Base-by-base conservation (phyloP, 495 filamentous ascomycete genomes). In the Tuber borchii region DNA sequence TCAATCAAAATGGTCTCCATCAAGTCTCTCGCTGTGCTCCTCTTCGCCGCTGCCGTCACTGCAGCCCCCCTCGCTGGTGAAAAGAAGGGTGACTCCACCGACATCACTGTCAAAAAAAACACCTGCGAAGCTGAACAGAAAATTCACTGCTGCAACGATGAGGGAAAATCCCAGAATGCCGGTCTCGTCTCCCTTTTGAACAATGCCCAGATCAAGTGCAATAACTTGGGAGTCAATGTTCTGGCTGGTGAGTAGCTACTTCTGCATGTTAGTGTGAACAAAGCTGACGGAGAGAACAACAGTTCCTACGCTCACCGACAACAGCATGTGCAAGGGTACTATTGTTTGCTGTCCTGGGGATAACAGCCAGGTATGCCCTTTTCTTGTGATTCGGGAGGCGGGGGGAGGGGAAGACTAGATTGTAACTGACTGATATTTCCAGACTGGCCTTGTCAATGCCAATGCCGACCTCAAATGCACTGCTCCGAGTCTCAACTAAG, bases 121-220 rank as follows among this genome's bases (percentile, higher is more conserved):
- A n/a, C n/a, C n/a, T n/a, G n/a, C n/a, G n/a, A n/a, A n/a, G n/a
- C n/a, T 40, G 56, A 1, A 12, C 2, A 26, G 17, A 26, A 37
- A 37, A 16, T 61, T 12, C 26, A 26, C 51, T 61, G 51, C 51
- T 61, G 51, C 12, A 26, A 31, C n/a, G 51, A 61, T 12, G 51
- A n/a, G 2, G 9, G 4, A 3, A 5, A 16, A 1, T 2, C 2
- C 51, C 0, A 4, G n/a, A 0, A 14, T 7, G 0, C 20, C 51
- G 51, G 51, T 61, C 0, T 20, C 51, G 0, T n/a, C n/a, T 14
- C 6, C 26, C 0, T 61, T 1, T 31, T 61, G 51, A 7, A 31
- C 2, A 1, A 6, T 9, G 3, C 26, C 14, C 0, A 12, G 9
- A n/a, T 61, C 51, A 61, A 61, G 10, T 61, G 51, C 51, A 61